Base-by-base conservation (phyloP, 768 basidiomycete species). In the Crucibulum laeve region DNA sequence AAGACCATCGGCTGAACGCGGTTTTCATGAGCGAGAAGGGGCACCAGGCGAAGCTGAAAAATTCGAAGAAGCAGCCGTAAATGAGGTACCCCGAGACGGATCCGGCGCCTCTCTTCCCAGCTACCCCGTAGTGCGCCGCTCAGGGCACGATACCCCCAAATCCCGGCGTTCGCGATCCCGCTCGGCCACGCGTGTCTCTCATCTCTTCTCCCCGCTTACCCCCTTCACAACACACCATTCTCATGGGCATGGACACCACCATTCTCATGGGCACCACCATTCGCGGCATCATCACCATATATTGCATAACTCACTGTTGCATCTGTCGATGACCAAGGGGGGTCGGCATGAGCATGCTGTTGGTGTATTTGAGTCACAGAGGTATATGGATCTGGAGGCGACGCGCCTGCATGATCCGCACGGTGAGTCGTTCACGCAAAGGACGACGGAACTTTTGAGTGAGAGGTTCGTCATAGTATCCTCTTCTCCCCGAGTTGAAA, bases 291-390 rank as follows among this genome's bases (percentile, higher is more conserved):
- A 62, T 40, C 65, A 68, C 33, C 58, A 61, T 35, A 32, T 64
- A 5, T 55, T 71, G 4, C 69, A 73, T 25, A 55, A 61, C 7
- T 68, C 71, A 5, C 53, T 74, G 15, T 54, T 71, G 26, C 68
- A 69, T 41, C 45, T 69, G 6, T 57, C 73, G 0, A 55, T 59
- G 24, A 63, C 53, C 23, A 44, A 49, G 7, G 43, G 49, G 35
- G 45, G 55, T 23, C 66, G 59, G 49, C 51, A 49, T 17, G 81
- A 87, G 53, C 64, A 70, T 22, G 74, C 74, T 0, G 87, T 88
- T 0, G 87, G 84, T 1, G 78, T 85, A 11, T 88, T 88, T 46
- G 86, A 88, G 63, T 77, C 76, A 2, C 79, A 86, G 51, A 62
- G 77, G 22, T 88, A 87, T 55, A 64, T 87, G 44, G 77, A 87